phyloP scores from a whole-genome alignment of 2,329 filamentous ascomycete species.

The Stemphylium lycopersici region DNA sequence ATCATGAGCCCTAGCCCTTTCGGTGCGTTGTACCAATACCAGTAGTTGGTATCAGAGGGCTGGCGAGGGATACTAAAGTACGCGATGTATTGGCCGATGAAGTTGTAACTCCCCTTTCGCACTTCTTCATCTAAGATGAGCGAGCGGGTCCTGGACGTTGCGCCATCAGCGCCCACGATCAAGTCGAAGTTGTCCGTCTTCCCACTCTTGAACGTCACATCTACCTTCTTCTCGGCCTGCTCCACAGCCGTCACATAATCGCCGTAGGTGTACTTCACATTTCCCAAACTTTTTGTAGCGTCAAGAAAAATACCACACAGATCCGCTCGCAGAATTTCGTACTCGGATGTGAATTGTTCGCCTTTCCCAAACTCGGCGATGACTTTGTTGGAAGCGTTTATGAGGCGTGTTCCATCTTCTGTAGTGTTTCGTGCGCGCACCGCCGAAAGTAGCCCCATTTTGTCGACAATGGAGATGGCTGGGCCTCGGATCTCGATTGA shows the following conservation, averaged over 20 bases:
- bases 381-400: slow-evolving; percentile 31
- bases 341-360: slow-evolving; percentile 34
- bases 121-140: slow-evolving; percentile 33
- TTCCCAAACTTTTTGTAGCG: slow-evolving; percentile 4
- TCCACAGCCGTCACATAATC: slow-evolving; percentile 24
- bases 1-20: slow-evolving; percentile 30
- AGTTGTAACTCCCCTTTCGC: slow-evolving; percentile 24
- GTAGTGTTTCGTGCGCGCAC: slow-evolving; percentile 47
- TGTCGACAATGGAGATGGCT: slow-evolving; percentile 50
- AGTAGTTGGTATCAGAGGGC: slow-evolving; percentile 25
- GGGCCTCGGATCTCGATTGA: slow-evolving; percentile 54
- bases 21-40: slow-evolving; percentile 35
- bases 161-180: slow-evolving; percentile 40
- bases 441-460: slow-evolving; percentile 48
- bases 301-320: slow-evolving; percentile 45
- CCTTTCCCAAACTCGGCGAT: slow-evolving; percentile 34
- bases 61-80: slow-evolving; percentile 40
- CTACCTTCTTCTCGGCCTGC: slow-evolving; percentile 25
- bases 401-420: slow-evolving; percentile 51
- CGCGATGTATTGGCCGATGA: slow-evolving; percentile 34
- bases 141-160: slow-evolving; percentile 29
- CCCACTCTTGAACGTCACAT: slow-evolving; percentile 32
- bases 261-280: slow-evolving; percentile 14
- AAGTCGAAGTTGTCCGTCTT: slow-evolving; percentile 34
- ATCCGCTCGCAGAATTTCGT: slow-evolving; percentile 43